These are phyloP conservation scores for Cercophora newfieldiana DNA, from an alignment of 495 filamentous ascomycete species.

Conservation along the genomic window DNA sequence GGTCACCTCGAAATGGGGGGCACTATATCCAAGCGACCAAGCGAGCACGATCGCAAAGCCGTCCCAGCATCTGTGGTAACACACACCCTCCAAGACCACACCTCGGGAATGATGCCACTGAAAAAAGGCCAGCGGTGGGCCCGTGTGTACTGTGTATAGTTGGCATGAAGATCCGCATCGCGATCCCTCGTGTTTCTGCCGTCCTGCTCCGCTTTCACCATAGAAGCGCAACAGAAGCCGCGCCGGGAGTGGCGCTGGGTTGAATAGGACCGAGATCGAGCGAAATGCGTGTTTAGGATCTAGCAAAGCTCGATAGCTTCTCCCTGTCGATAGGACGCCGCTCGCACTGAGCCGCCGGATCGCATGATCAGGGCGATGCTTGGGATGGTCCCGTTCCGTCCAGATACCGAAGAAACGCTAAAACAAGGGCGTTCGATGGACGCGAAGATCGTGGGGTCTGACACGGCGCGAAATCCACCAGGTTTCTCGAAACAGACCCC, in stretches of 20 bases:
- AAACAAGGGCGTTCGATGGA: background rate
- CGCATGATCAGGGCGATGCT: background rate
- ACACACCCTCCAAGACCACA: slow-evolving; percentile 1
- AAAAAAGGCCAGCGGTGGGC: background rate
- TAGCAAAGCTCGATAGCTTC: background rate
- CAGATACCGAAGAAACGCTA: background rate
- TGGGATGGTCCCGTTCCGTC: background rate
- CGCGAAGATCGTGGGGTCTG: slow-evolving; percentile 6
- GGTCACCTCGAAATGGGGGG: slow-evolving; percentile 4
- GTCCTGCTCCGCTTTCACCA: background rate
- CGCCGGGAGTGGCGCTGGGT: background rate
- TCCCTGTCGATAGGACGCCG: background rate
- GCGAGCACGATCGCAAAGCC: background rate
- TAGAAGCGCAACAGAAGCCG: background rate
- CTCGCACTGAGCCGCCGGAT: background rate
- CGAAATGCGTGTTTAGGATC: background rate
- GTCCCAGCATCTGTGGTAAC: slow-evolving; percentile 4
- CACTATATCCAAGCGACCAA: background rate
- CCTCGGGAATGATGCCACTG: background rate
- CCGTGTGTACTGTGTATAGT: slow-evolving; percentile 2
- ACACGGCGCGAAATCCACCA: background rate
- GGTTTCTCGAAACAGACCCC: slow-evolving; percentile 9
- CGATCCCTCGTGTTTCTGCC: background rate
- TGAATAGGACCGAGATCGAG: background rate
- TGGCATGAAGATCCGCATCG: background rate